Conservation (phyloP, 2,329 filamentous ascomycete genomes). For the Elsinoe arachidis region DNA sequence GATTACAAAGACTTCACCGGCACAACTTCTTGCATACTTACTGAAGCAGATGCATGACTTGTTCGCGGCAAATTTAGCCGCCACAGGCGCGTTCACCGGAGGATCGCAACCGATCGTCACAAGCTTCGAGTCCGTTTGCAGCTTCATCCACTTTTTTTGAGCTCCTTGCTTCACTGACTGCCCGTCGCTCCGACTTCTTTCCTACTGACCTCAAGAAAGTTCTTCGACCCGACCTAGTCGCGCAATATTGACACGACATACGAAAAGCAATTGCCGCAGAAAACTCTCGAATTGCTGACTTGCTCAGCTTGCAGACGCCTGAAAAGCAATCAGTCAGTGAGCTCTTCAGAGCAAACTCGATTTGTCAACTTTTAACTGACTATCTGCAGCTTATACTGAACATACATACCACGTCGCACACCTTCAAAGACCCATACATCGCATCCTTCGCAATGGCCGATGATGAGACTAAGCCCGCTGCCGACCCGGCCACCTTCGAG, state of each 20-base stretch:
- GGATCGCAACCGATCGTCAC: background rate
- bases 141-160: background rate
- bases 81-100: background rate
- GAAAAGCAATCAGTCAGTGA: background rate
- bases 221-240: too few species aligned
- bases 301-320: too few species aligned
- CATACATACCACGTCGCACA: background rate
- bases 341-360: background rate
- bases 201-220: background rate
- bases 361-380: background rate
- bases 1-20: too few species aligned
- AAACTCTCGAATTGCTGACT: too few species aligned
- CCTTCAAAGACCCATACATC: background rate
- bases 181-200: background rate
- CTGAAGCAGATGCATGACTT: too few species aligned
- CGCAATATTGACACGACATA: too few species aligned
- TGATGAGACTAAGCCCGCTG: conserved; percentile 9
- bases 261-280: too few species aligned
- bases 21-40: too few species aligned
- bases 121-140: background rate
- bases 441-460: conserved; percentile 7
- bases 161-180: background rate
- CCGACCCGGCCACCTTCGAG: conserved; percentile 14
- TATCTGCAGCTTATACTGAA: background rate
- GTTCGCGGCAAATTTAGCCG: background rate